Conservation (phyloP, 2,329 filamentous ascomycete genomes). For the Lomentospora prolificans region DNA sequence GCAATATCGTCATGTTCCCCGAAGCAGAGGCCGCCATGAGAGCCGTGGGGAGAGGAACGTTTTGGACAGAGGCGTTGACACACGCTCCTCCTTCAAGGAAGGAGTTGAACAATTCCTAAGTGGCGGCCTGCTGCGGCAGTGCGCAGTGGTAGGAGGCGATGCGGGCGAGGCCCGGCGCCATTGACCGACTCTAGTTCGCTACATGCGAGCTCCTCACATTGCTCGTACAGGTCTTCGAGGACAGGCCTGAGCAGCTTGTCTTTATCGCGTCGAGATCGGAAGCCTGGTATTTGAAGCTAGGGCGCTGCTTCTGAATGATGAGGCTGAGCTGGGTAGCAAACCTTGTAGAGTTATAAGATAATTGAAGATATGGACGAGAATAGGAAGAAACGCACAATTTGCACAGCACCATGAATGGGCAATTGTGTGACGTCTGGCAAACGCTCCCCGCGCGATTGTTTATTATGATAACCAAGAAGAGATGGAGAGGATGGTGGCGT, state of each 20-base stretch:
- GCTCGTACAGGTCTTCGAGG: not conserved
- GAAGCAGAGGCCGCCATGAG: not conserved
- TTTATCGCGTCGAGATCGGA: not conserved
- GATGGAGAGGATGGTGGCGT: too few relatives aligned
- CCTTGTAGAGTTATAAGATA: not conserved
- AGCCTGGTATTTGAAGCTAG: not conserved
- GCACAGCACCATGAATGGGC: too few relatives aligned
- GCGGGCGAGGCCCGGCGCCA: not conserved
- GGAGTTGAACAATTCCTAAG: not conserved
- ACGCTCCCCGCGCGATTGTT: too few relatives aligned
- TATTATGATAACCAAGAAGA: too few relatives aligned
- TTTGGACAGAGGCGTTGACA: not conserved
- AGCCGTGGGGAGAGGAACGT: not conserved
- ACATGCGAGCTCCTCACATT: not conserved
- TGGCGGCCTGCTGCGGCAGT: not conserved
- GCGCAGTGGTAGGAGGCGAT: not conserved
- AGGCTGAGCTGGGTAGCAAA: not conserved
- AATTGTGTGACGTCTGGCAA: too few relatives aligned
- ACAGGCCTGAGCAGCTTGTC: not conserved
- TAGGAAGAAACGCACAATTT: too few relatives aligned
- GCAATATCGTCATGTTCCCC: not conserved
- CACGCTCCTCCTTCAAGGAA: not conserved
- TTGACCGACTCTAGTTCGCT: not conserved
- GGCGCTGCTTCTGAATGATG: not conserved
- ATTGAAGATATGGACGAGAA: too few relatives aligned